These are phyloP conservation scores for Fusarium anguioides DNA, from an alignment of 2,329 filamentous ascomycete genomes.

Conservation along the genomic window DNA sequence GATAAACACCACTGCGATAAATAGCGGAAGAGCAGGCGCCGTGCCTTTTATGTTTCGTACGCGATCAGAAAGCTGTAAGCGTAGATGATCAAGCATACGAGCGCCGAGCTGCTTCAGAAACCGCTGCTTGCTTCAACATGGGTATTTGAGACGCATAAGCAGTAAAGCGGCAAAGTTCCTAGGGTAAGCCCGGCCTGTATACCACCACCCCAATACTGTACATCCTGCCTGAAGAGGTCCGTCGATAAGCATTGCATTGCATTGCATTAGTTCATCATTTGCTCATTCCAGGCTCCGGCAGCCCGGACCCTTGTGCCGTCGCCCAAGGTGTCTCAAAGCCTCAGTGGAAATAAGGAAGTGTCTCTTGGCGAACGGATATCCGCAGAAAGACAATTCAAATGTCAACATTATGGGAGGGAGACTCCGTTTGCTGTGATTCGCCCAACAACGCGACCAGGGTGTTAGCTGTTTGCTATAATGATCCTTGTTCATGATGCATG, in stretches of 20 bases:
- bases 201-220: slow-evolving; percentile 5
- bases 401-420: not conserved
- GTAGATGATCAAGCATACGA: slow-evolving; percentile 1
- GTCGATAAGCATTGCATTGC: slow-evolving; percentile 34
- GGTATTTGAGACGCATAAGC: slow-evolving; percentile 14
- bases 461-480: slow-evolving; percentile 20
- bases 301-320: slow-evolving; percentile 24
- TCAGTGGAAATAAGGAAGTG: slow-evolving; percentile 2
- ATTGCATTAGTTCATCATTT: slow-evolving; percentile 29
- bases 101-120: not conserved
- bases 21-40: not conserved
- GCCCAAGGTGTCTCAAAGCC: slow-evolving; percentile 6
- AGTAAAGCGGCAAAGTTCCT: slow-evolving; percentile 16
- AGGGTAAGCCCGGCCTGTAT: slow-evolving; percentile 24
- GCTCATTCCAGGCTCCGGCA: slow-evolving; percentile 23
- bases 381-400: slow-evolving; percentile 14
- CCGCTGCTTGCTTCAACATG: slow-evolving; percentile 16
- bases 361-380: slow-evolving; percentile 8
- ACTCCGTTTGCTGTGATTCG: slow-evolving; percentile 11
- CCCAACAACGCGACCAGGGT: slow-evolving; percentile 6
- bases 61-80: slow-evolving; percentile 2
- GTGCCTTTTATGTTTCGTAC: slow-evolving; percentile 20
- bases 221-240: slow-evolving; percentile 2
- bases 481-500: slow-evolving; percentile 26
- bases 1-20: not conserved